Evolutionary conservation across 2,329 filamentous ascomycete species (phyloP), one percentile per base, ranked within the genome.

Genomic region (Hortaea werneckii): DNA sequence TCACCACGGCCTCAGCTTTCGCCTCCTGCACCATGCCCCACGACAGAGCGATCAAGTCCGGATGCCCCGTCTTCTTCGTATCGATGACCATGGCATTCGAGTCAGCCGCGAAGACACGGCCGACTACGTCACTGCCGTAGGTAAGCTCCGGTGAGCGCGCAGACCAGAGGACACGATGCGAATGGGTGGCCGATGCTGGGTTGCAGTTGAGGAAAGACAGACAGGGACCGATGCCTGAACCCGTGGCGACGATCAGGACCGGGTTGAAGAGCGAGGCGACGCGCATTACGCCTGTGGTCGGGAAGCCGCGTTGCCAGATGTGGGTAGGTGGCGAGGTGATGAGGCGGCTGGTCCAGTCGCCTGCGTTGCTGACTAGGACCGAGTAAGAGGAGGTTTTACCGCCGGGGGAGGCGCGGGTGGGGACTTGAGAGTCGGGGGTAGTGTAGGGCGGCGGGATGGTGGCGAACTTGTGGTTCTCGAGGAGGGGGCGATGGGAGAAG

Each of bases 391-490:
- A n/a, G 4, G 8, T 35, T 44, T 46, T 43, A 12, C 39, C 9
- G 27, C 40, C 40, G 4, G 20, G 20, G 20, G 20, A 20, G 20
- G 20, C 20, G 2, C 20, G 20, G 20, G 20, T 20, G 4, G 20
- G 20, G 20, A 20, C 20, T 20, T 20, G 20, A 20, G 20, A 20
- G 2, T 68, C 68, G 20, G 20, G 20, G 9, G 46, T 37, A 34
- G 70, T 55, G 44, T 68, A 60, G 2, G 76, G 71, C 48, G 78
- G 74, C 1, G 83, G 79, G 49, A 88, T 84, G 1, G 81, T 82
- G 38, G 84, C 85, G 58, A 89, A 89, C 0, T 80, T 77, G 65
- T 89, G 85, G 73, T 82, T 86, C 64, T 89, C 84, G 6, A 74
- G 65, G 35, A 59, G 41, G 2, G 58, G 58, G n/a, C 53, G 52